A percentile compares a stretch with the other conserved stretches of the same genome.
Evolutionary conservation across 2,329 filamentous ascomycete species (phyloP).

Genomic region (Ceratocystis harringtonii): DNA sequence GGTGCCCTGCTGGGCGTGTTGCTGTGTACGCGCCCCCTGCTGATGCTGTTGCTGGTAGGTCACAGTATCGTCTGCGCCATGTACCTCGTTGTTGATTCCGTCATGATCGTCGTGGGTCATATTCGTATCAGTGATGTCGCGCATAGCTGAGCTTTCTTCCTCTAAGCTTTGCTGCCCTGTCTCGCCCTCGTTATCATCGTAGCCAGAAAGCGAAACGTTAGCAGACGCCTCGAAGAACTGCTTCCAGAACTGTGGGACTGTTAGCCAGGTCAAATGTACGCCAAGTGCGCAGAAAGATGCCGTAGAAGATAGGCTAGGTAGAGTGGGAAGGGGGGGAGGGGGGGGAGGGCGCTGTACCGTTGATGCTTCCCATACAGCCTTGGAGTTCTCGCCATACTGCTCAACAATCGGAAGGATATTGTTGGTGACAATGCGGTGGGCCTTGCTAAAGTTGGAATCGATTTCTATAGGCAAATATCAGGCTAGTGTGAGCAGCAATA

Average conservation of each 20-base stretch:
- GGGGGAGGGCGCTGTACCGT: constrained; percentile 42
- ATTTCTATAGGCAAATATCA: constrained; percentile 50
- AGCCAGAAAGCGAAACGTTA: constrained; percentile 89
- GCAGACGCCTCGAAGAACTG: constrained; percentile 98
- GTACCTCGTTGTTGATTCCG: constrained; percentile 31
- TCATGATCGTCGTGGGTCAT: constrained; percentile 20
- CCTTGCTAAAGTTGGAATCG: constrained; percentile 94
- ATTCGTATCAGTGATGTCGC: constrained; percentile 35
- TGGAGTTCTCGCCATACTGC: constrained; percentile 86
- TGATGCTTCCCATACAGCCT: constrained; percentile 89
- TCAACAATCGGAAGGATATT: constrained; percentile 89
- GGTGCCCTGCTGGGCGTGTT: background rate
- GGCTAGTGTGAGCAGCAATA: background rate
- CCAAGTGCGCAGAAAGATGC: background rate
- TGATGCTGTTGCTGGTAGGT: constrained; percentile 23
- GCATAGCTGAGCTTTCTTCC: constrained; percentile 39
- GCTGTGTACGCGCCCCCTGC: constrained; percentile 13
- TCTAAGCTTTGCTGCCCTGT: constrained; percentile 28
- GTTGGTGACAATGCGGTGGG: constrained; percentile 87
- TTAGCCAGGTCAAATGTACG: background rate
- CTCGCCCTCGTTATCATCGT: constrained; percentile 66
- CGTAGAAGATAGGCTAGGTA: background rate
- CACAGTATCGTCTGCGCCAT: constrained; percentile 28
- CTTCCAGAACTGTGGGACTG: constrained; percentile 71
- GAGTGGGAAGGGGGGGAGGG: background rate